Evolutionary conservation across 2,329 filamentous ascomycete genomes (phyloP), one percentile per base, ranked within the genome.

Genomic region (Colletotrichum sp.): DNA sequence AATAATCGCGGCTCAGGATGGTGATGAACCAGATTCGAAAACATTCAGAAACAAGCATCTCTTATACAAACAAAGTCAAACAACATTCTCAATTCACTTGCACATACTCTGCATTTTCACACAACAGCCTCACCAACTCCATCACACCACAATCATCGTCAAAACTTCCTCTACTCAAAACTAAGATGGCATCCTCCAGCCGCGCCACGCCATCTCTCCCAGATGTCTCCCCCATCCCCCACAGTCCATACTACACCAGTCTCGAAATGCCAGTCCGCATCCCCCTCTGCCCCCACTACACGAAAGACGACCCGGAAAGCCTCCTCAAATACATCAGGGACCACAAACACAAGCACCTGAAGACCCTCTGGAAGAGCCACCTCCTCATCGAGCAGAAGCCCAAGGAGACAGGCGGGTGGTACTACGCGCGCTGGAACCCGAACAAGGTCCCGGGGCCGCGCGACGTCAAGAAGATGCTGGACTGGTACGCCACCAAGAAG

Each of bases 361-460:
- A 52, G 43, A 12, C n/a, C 10, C 43, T 52, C n/a, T 12, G n/a
- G 10, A 52, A 52, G n/a, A 52, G n/a, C n/a, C 12, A 21, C n/a
- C n/a, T 52, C 43, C 6, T 52, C 6, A 13, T 52, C n/a, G 43
- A 52, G n/a, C 43, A 52, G n/a, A 52, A 21, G n/a, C n/a, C 43
- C 43, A 21, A 12, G 63, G 67, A 48, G 0, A 0, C 0, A 12
- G 38, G 38, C 18, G 38, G 38, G 9, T 48, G 38, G 21, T 38
- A 62, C 30, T 48, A 32, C 18, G 56, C 66, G 24, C 34, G 34
- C 30, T 73, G 71, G 71, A 62, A 69, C 30, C 52, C 36, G 2
- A 16, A 55, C 30, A 21, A 13, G 16, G 28, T 70, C 10, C 71
- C 56, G 1, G 14, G 38, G 28, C 48, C 32, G 5, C 36, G 30